These are phyloP conservation scores for Kwoniella sp. DNA, from an alignment of 768 basidiomycete genomes.

Conservation along the genomic window DNA sequence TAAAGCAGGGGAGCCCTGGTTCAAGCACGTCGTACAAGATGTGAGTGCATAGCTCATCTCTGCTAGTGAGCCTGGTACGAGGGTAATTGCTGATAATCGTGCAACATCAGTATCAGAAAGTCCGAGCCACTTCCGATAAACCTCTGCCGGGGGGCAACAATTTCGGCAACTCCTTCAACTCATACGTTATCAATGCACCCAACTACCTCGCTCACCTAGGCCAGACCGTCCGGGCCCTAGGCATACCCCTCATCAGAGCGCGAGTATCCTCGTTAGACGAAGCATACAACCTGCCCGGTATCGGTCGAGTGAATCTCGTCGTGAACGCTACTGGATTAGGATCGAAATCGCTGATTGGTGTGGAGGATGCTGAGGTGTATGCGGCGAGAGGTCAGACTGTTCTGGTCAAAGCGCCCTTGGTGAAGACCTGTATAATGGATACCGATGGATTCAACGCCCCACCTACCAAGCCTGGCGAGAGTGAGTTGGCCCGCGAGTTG, in stretches of 20 bases:
- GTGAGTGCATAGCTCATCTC: constrained; percentile 25
- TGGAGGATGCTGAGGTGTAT: constrained; percentile 72
- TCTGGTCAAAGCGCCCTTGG: constrained; percentile 68
- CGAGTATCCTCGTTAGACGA: constrained; percentile 60
- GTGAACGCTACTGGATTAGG: constrained; percentile 66
- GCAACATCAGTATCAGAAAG: constrained; percentile 10
- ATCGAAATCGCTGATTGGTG: constrained; percentile 72
- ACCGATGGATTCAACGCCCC: constrained; percentile 29
- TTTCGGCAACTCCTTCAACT: constrained; percentile 55
- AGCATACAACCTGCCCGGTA: constrained; percentile 57
- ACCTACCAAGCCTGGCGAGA: constrained; percentile 6
- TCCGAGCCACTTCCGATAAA: constrained; percentile 5
- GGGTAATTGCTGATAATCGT: no score
- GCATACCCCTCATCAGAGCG: constrained; percentile 60
- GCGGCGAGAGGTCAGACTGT: constrained; percentile 86
- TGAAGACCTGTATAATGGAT: constrained; percentile 58
- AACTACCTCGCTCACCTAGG: constrained; percentile 62
- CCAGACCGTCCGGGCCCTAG: constrained; percentile 56
- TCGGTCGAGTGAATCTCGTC: constrained; percentile 57
- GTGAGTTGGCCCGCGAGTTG: constrained; percentile 13
- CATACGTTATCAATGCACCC: constrained; percentile 62
- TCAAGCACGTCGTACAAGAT: constrained; percentile 32
- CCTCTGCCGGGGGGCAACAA: constrained; percentile 20
- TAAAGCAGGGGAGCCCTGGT: constrained; percentile 36
- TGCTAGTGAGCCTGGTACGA: no score